Evolutionary conservation across 2,329 filamentous ascomycete species (phyloP).

Genomic region (Aspergillus tubingensis): DNA sequence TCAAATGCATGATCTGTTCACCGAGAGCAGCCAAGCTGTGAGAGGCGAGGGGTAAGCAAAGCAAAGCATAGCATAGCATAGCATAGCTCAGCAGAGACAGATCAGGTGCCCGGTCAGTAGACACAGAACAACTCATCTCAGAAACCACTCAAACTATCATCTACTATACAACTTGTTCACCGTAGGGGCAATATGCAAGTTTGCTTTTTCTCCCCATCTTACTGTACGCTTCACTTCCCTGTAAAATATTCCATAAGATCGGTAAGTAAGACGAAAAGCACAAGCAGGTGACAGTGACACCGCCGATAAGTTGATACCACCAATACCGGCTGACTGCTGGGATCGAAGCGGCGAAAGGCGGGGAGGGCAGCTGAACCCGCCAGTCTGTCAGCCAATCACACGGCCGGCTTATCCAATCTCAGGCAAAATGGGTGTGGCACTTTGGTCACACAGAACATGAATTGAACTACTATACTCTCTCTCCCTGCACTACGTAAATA

Average conservation of each 20-base stretch:
- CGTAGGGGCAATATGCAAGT: background rate
- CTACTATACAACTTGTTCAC: background rate
- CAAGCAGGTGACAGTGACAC: background rate
- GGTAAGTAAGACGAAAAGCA: background rate
- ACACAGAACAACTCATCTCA: too few species aligned
- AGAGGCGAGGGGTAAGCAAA: background rate
- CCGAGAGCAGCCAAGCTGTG: background rate
- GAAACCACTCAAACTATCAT: too few species aligned
- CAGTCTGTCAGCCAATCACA: conserved; percentile 28
- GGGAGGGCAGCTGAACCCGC: background rate
- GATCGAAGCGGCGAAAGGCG: background rate
- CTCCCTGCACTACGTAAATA: too few species aligned
- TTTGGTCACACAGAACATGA: too few species aligned
- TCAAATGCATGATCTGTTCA: background rate
- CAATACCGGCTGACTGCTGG: background rate
- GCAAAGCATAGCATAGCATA: too few species aligned
- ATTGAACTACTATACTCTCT: too few species aligned
- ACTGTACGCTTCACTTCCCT: too few species aligned
- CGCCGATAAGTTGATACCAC: background rate
- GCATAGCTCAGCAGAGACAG: background rate
- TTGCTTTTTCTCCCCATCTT: background rate
- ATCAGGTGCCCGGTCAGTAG: background rate
- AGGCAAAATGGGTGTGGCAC: too few species aligned
- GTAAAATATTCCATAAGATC: background rate
- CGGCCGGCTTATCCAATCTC: conserved; percentile 31